Evolutionary conservation across 257 asterid genomes (phyloP), one percentile per base, ranked within the genome.

Genomic region (Apocynum venetum): DNA sequence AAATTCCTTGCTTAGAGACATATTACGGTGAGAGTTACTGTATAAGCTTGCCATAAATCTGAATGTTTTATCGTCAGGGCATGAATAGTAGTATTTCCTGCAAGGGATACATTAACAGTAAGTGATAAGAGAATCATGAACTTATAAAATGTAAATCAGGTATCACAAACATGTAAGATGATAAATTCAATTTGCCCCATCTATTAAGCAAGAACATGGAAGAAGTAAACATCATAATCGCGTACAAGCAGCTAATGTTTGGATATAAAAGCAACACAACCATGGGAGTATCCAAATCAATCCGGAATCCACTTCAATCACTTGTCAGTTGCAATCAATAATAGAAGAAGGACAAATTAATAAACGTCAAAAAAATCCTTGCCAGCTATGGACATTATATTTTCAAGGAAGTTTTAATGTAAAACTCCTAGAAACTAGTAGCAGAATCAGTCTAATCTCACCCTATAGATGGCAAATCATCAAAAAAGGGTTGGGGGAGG

Each of bases 1-100:
- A 86, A 95, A 95, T 76, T 95, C 98, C 85, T 87, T 61, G 85
- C 98, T 93, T 52, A 72, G 88, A 77, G 98, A 95, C 98, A 95
- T 95, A 86, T 95, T 95, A 78, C 83, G 88, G 87, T 95, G 98
- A 82, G 90, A 91, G 66, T 74, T 86, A 84, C 99, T 95, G 81
- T 93, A 93, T 76, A 93, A 35, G 79, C 83, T 88, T 77, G 97
- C 97, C 91, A 90, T 81, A 80, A 73, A 89, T 87, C 81, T 87
- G 87, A 93, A 93, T 44, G 98, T 85, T 83, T 89, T 81, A 81
- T 93, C 98, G 82, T 93, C 98, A 49, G 98, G 98, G 87, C 97
- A 91, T 57, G 83, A 91, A 80, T 88, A 86, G 87, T 93, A 93
- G 79, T 84, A 65, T 85, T 81, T 93, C 92, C 99, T 95, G 90